A percentile compares a stretch with the other conserved stretches of the same genome.
phyloP scores from a whole-genome alignment of 2,329 filamentous ascomycete species.

The Aspergillus fischeri region DNA sequence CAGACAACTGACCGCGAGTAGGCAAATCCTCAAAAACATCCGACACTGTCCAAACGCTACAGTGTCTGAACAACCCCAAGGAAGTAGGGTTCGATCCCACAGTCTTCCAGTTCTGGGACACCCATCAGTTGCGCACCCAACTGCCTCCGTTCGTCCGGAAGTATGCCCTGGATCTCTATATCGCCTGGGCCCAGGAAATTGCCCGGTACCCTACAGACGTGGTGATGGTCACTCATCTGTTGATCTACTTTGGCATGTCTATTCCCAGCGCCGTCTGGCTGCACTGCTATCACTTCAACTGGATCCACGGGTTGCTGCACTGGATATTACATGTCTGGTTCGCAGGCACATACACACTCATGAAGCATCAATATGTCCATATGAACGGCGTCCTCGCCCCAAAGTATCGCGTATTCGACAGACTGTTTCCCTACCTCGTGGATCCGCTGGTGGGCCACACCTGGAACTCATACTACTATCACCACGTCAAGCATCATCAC shows the following conservation, averaged over 20 bases:
- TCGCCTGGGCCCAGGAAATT: constrained; percentile 50
- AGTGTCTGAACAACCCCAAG: constrained; percentile 48
- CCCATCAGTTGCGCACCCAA: constrained; percentile 38
- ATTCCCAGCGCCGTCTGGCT: constrained; percentile 65
- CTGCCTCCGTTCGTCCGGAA: constrained; percentile 39
- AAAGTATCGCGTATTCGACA: constrained; percentile 55
- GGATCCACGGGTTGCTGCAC: constrained; percentile 64
- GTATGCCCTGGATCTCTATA: constrained; percentile 57
- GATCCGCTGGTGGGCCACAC: constrained; percentile 79
- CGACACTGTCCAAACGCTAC: constrained; percentile 41
- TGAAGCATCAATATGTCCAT: constrained; percentile 85
- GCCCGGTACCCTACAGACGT: constrained; percentile 68
- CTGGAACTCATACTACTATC: constrained; percentile 81
- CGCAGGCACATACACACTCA: constrained; percentile 69
- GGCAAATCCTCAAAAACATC: constrained; percentile 12
- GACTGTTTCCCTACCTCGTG: constrained; percentile 65
- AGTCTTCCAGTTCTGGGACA: constrained; percentile 52
- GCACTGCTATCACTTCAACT: constrained; percentile 61
- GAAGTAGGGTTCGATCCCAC: constrained; percentile 51
- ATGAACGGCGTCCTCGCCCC: constrained; percentile 65
- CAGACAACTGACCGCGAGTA: not conserved
- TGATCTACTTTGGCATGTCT: constrained; percentile 66
- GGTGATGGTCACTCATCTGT: constrained; percentile 71
- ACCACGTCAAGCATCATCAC: constrained; percentile 83
- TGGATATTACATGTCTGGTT: constrained; percentile 63